phyloP scores from a whole-genome alignment of 2,329 filamentous ascomycete genomes.

The Aspergillus puulaauensis region DNA sequence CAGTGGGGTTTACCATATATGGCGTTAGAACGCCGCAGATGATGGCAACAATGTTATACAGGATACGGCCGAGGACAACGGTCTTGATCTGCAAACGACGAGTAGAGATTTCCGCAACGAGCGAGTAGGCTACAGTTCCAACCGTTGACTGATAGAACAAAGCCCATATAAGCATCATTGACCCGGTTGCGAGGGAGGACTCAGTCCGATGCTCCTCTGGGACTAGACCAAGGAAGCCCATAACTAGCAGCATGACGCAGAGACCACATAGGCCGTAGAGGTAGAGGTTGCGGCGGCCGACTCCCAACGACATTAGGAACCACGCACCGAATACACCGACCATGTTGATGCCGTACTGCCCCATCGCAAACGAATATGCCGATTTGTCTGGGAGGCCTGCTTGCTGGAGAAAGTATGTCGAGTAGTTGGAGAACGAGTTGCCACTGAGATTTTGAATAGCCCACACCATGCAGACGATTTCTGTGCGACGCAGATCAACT shows the following conservation, averaged over 20 bases:
- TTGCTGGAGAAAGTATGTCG: constrained; percentile 59
- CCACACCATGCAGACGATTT: constrained; percentile 67
- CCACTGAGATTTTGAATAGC: constrained; percentile 65
- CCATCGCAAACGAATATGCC: constrained; percentile 58
- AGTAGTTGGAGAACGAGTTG: constrained; percentile 64
- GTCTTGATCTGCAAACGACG: constrained; percentile 87
- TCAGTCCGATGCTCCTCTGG: constrained; percentile 58
- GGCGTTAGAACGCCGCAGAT: constrained; percentile 79
- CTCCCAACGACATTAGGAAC: constrained; percentile 71
- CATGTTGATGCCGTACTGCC: constrained; percentile 69
- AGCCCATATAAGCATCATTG: constrained; percentile 81
- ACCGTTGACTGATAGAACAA: constrained; percentile 83
- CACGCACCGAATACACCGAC: constrained; percentile 78
- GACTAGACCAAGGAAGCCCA: constrained; percentile 80
- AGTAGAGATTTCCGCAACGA: constrained; percentile 81
- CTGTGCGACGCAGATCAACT: constrained; percentile 73
- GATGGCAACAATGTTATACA: constrained; percentile 81
- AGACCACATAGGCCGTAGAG: constrained; percentile 72
- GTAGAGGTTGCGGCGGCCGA: constrained; percentile 75
- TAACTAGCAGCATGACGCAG: constrained; percentile 73
- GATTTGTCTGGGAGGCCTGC: constrained; percentile 52
- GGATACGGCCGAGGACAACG: constrained; percentile 77
- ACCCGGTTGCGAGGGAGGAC: constrained; percentile 74
- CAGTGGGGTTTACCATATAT: constrained; percentile 86
- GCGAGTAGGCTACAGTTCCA: constrained; percentile 84